Evolutionary conservation across 2,329 filamentous ascomycete genomes (phyloP), one percentile per base, ranked within the genome.

Genomic region (Penicillium rolfsii): DNA sequence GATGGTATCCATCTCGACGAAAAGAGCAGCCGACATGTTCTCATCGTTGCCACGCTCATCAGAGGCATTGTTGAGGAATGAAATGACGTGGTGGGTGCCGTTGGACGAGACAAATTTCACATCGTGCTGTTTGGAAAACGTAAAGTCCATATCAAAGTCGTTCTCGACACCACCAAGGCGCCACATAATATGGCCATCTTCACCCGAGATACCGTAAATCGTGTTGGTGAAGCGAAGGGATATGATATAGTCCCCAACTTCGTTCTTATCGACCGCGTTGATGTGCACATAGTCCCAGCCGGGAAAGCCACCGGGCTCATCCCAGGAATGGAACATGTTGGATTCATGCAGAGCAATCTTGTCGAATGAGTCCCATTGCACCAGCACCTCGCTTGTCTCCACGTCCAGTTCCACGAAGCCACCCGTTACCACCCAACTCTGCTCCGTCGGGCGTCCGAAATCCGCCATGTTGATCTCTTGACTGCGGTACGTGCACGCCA

Each of bases 231-330:
- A 75, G 6, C 78, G 73, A 6, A 74, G 68, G 1, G 78, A 80
- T 8, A 80, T 63, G 9, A 80, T 64, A 50, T 77, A 79, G 61
- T 80, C 75, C 1, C 78, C 78, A 1, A 71, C 68, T 16, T 60
- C 59, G 55, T 76, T 76, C 65, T 78, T 79, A 53, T 79, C 77
- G 33, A 78, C 71, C 0, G 76, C 70, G 64, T 80, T 80, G 50
- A 77, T 69, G 55, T 81, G 79, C 22, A 74, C 68, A 48, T 75
- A 75, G 59, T 76, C 74, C 70, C 69, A 75, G 22, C 71, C 72
- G 3, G 71, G 71, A n/a, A 48, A n/a, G 8, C 4, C 45, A 2
- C 49, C 43, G 16, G 63, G 55, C 6, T 24, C 8, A 56, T 68
- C 65, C 55, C 45, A 61, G 5, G 54, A 61, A 55, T 69, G 68